Evolutionary conservation across 2,329 filamentous ascomycete species (phyloP), one percentile per base, ranked within the genome.

Genomic region (Bisporella sp.): DNA sequence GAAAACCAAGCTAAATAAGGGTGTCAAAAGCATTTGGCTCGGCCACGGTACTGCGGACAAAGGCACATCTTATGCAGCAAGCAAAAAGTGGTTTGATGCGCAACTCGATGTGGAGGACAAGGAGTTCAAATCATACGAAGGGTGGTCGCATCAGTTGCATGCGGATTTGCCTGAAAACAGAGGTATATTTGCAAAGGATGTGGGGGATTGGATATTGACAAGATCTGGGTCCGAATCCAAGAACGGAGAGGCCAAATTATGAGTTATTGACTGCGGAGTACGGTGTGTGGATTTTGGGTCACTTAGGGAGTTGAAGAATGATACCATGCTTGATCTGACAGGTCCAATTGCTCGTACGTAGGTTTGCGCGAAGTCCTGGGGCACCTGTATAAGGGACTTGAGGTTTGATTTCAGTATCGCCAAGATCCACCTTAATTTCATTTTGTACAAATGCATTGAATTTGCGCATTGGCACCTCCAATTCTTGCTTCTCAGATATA

Each of bases 11-110:
- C 66, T 81, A 63, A 66, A 78, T 66, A 65, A 70, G 29, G 65
- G 70, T n/a, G 78, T 88, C 49, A 77, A 71, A 54, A 77, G 80
- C 47, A 64, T 96, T 30, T 85, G 85, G 75, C 66, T 95, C 31
- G 78, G 79, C 0, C 89, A 95, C 68, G 91, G 91, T 6, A 86
- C 82, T n/a, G 74, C 64, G 4, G 91, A 96, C 66, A 73, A 74
- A 60, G 77, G 85, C 31, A 85, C 85, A 43, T 82, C 79, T 66
- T 87, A 80, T 59, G 70, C 77, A 6, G 81, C 79, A 2, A 82
- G 79, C 50, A 79, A 81, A 69, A 74, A 71, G 51, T 87, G 86
- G 68, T 79, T 82, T 53, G 77, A 84, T 28, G 45, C 53, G 21
- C 70, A 78, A 56, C 70, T 76, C 30, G 67, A 70, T 46, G 71